These are phyloP conservation scores for Solanum aculeatissimum DNA, from an alignment of 305 asterid species.

Conservation along the genomic window DNA sequence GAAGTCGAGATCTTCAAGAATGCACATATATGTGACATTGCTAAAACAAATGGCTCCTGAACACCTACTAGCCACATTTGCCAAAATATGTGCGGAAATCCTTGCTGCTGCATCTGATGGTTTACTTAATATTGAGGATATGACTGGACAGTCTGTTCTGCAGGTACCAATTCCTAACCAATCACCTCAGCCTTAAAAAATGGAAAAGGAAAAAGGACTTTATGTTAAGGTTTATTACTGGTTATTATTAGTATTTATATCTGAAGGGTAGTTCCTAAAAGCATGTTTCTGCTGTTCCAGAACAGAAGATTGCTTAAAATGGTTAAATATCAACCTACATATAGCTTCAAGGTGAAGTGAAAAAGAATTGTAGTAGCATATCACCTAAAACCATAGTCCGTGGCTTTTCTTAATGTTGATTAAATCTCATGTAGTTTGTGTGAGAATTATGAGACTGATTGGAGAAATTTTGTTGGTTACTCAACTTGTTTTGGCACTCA, in stretches of 20 bases:
- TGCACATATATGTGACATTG: slow-evolving; percentile 77
- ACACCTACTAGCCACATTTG: slow-evolving; percentile 88
- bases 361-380: neutral
- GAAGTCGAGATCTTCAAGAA: slow-evolving; percentile 66
- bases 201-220: neutral
- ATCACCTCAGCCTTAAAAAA: neutral
- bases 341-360: neutral
- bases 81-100: slow-evolving; percentile 88
- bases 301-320: neutral
- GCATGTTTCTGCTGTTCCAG: neutral
- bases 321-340: neutral
- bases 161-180: slow-evolving; percentile 33
- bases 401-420: neutral
- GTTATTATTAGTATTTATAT: neutral
- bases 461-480: neutral
- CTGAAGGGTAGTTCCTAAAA: neutral
- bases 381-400: neutral
- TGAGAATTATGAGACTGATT: neutral
- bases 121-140: slow-evolving; percentile 62
- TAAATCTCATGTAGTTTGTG: neutral
- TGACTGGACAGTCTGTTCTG: slow-evolving; percentile 65
- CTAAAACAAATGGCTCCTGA: slow-evolving; percentile 95
- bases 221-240: neutral
- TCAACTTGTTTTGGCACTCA: neutral
- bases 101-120: slow-evolving; percentile 94